Percentiles rank a stretch among this genome's conserved stretches.
Conservation (phyloP, 768 basidiomycete species). For the Trametopsis cervina region DNA sequence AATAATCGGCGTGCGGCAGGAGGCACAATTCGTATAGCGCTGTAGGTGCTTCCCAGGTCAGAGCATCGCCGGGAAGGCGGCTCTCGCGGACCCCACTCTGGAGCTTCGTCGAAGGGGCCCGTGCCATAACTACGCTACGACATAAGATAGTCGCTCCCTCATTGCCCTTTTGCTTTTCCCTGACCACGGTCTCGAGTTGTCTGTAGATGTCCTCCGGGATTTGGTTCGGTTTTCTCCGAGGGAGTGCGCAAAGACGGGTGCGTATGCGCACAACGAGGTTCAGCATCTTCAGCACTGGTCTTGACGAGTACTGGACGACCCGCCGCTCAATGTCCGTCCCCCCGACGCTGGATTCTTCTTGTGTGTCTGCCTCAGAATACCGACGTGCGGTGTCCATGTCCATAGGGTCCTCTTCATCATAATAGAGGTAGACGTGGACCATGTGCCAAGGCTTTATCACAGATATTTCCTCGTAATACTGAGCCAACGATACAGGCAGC, state of each 20-base stretch:
- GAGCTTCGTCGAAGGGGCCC: background rate
- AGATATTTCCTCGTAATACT: background rate
- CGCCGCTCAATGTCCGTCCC: too few relatives aligned
- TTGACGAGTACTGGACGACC: background rate
- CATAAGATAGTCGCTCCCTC: background rate
- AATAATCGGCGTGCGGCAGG: conserved; percentile 7
- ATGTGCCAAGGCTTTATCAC: conserved; percentile 6
- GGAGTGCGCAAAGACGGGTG: background rate
- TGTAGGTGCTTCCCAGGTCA: background rate
- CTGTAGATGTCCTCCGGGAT: background rate
- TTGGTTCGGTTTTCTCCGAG: background rate
- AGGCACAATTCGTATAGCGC: background rate
- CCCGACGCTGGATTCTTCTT: background rate
- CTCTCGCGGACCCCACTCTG: background rate
- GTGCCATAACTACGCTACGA: background rate
- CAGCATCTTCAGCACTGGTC: background rate
- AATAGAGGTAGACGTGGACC: background rate
- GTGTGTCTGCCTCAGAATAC: background rate
- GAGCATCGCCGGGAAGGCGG: background rate
- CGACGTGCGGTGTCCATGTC: background rate
- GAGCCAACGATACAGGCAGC: too few relatives aligned
- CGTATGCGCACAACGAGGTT: background rate
- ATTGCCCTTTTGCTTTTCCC: background rate
- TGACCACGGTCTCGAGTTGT: background rate
- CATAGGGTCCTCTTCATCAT: background rate